Base-by-base conservation (phyloP, 495 filamentous ascomycete species). In the Pseudoneurospora amorphoporcata region DNA sequence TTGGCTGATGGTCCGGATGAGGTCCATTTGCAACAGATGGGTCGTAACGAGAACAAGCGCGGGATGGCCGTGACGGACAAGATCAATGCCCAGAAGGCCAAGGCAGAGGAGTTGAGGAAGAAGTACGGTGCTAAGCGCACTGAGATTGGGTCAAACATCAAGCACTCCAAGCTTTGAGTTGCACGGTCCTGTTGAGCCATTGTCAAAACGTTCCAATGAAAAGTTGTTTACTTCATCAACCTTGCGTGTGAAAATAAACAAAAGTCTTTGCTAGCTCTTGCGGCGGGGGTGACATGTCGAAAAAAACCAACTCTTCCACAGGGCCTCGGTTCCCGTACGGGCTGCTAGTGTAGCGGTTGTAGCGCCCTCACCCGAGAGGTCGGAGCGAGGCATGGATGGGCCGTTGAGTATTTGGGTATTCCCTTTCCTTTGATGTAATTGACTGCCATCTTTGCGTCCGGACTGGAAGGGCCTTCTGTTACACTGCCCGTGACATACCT, bases 1-100 rank as follows among this genome's bases (percentile, higher is more conserved):
- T 88, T 97, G 77, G 94, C 92, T 4, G 94, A 97, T 82, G 94
- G 94, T 7, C 94, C 94, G 0, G 94, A 97, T 82, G 94, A 97
- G 87, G 94, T 96, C 45, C 94, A 97, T 82, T 81, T 97, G 80
- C 92, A 96, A 83, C 94, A 97, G 80, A 85, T 97, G 82, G 94
- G 93, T 12, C 87, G 88, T 76, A 89, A 93, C 69, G 94, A 98
- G 86, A 96, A 94, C 78, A 90, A 87, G 82, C 81, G 87, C 47
- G 86, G 88, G 45, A 85, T 85, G 81, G 89, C 87, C 53, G 85
- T 94, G 69, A 83, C 85, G 41, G 85, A 84, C 68, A 90, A 88
- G 79, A 84, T 94, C 76, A 83, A 85, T 41, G 85, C 82, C 81
- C 93, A 95, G 82, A 86, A 81, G 72, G 80, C 86, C 68, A 88